Percentiles rank a stretch among this genome's conserved stretches.
Conservation (phyloP, 805 yeast genomes). For the Yarrowia yakushimensis region DNA sequence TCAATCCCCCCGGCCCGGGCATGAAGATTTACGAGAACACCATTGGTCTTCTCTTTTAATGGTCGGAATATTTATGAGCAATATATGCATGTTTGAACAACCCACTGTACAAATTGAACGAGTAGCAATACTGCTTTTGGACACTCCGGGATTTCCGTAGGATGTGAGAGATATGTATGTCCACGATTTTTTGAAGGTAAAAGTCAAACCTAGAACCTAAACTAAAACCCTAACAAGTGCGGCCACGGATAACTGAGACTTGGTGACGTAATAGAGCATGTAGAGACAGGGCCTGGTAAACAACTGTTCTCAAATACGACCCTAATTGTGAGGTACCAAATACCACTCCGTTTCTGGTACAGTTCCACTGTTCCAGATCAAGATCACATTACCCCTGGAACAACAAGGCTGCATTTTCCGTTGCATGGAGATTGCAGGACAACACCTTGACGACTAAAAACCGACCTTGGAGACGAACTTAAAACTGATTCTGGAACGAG, state of each 20-base stretch:
- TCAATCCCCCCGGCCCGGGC: slow-evolving; percentile 24
- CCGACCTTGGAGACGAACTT: neutral
- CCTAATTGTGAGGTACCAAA: no score
- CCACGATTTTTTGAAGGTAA: no score
- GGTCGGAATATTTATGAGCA: slow-evolving; percentile 19
- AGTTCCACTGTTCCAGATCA: no score
- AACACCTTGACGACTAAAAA: neutral
- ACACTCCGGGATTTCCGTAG: neutral
- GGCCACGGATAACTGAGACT: neutral
- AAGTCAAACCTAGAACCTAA: neutral
- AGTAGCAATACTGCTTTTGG: no score
- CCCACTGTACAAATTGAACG: no score
- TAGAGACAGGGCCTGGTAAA: neutral
- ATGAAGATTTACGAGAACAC: slow-evolving; percentile 27
- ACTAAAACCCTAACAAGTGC: neutral
- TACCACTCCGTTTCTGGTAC: no score
- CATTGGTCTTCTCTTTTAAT: slow-evolving; percentile 26
- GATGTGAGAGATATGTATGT: no score
- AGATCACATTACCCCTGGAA: no score
- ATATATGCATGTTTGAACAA: slow-evolving; percentile 10
- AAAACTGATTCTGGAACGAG: neutral
- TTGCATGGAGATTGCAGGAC: neutral
- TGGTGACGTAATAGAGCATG: neutral
- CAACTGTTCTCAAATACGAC: no score
- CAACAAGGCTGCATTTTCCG: no score